Percentiles rank a stretch among this genome's conserved stretches.
phyloP scores from a whole-genome alignment of 495 filamentous ascomycete genomes.

The Penicillium chermesinum region DNA sequence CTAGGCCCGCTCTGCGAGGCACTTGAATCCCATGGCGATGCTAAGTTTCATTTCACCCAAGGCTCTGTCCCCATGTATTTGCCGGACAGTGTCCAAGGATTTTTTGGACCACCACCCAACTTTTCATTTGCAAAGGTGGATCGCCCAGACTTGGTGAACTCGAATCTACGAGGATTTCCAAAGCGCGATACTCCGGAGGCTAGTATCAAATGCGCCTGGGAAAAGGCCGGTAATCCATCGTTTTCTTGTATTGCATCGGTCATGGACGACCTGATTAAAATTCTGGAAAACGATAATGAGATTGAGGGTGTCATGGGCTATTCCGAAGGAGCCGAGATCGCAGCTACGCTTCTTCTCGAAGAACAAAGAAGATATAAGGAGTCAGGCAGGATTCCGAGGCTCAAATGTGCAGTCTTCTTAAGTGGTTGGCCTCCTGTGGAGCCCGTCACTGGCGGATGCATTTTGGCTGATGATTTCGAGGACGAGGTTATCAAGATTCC shows the following conservation, averaged over 20 bases:
- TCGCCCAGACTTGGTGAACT: conserved; percentile 1
- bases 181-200: conserved; percentile 19
- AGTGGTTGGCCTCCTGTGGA: conserved; percentile 51
- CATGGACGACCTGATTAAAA: conserved; percentile 15
- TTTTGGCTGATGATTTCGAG: conserved; percentile 42
- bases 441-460: conserved; percentile 33
- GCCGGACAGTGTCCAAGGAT: conserved; percentile 13
- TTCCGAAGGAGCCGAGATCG: conserved; percentile 57
- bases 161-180: conserved; percentile 19
- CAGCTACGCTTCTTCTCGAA: conserved; percentile 48
- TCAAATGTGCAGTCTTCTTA: conserved; percentile 54
- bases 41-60: conserved; percentile 24
- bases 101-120: conserved; percentile 30
- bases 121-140: conserved; percentile 16
- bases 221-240: conserved; percentile 9
- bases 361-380: conserved; percentile 35
- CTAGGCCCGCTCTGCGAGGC: conserved; percentile 19
- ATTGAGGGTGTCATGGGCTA: conserved; percentile 49
- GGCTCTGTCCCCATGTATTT: conserved; percentile 14
- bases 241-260: conserved; percentile 7
- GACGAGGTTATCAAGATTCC: conserved; percentile 46
- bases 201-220: conserved; percentile 10
- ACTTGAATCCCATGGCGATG: conserved; percentile 9
- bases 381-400: conserved; percentile 33
- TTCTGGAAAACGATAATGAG: conserved; percentile 29